Percentiles rank a stretch among this genome's conserved stretches.
These are phyloP conservation scores for Tuber umbilicatum DNA, from an alignment of 495 filamentous ascomycete genomes.

Conservation along the genomic window DNA sequence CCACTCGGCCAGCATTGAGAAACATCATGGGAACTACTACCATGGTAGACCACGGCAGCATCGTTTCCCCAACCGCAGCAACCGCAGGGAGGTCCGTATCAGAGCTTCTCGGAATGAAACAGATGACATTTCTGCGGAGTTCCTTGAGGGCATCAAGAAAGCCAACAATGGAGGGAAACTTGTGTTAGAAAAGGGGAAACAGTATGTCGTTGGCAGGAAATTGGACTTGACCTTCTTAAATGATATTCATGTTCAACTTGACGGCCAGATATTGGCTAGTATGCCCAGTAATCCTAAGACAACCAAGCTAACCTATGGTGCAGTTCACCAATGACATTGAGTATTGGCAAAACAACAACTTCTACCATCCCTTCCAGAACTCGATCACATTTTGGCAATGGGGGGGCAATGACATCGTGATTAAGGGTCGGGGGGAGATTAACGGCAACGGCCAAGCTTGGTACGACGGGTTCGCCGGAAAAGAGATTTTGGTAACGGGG, in stretches of 20 bases:
- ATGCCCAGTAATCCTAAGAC: not conserved
- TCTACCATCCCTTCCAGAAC: conserved; percentile 54
- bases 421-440: conserved; percentile 50
- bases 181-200: conserved; percentile 49
- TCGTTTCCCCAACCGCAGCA: conserved; percentile 28
- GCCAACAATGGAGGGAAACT: conserved; percentile 54
- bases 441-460: conserved; percentile 54
- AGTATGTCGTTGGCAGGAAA: conserved; percentile 53
- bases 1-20: conserved; percentile 12
- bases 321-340: conserved; percentile 55
- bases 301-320: not conserved
- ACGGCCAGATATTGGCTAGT: conserved; percentile 50
- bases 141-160: conserved; percentile 49
- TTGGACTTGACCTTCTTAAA: conserved; percentile 54
- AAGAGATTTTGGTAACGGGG: conserved; percentile 45
- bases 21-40: conserved; percentile 15
- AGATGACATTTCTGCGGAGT: conserved; percentile 52
- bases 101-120: conserved; percentile 49
- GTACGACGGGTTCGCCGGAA: conserved; percentile 49
- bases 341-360: conserved; percentile 56
- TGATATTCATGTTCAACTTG: conserved; percentile 53
- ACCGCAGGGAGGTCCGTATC: conserved; percentile 49
- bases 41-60: conserved; percentile 11
- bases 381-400: conserved; percentile 57
- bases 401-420: conserved; percentile 54